Base-by-base conservation (phyloP, 495 filamentous ascomycete genomes). In the Penicillium argentinense region DNA sequence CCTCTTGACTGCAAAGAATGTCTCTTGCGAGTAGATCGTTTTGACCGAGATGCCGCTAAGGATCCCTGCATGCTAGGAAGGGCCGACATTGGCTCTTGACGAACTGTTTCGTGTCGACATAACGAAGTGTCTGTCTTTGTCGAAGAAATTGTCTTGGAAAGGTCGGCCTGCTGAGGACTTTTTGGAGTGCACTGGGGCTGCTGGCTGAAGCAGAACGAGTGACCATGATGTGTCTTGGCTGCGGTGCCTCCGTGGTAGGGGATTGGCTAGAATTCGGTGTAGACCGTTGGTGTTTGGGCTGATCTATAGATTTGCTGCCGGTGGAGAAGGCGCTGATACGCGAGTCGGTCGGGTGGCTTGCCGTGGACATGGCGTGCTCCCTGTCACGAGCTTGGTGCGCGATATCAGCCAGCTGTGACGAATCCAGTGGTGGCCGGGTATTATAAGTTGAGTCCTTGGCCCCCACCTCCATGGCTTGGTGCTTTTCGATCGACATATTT, bases 31-130 rank as follows among this genome's bases (percentile, higher is more conserved):
- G 39, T 42, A 5, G 43, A 52, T 2, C 48, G 40, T 30, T 33
- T 42, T 25, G 37, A 22, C 18, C 46, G 33, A 32, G 44, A 34
- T 14, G 50, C 47, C 24, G 57, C 45, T 22, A 53, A 25, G 13
- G 53, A 55, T n/a, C 54, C 53, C 24, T 51, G 54, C 11, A 47
- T 60, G 30, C 27, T 18, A 13, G 27, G n/a, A 16, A 12, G 7
- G 12, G 28, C 7, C 3, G 25, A 24, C 11, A 30, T 33, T 51
- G 8, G 16, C 2, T 43, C 23, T 12, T n/a, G 12, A 18, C 17
- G 7, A 9, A 14, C 3, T 5, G 11, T 14, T 9, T 24, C 13
- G 4, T 9, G 21, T 3, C 18, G 30, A 33, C n/a, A 5, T 2
- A 13, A 7, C 13, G 12, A 7, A 16, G n/a, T 33, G 14, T 6